phyloP scores from a whole-genome alignment of 164 flowering plant genomes.

The Litsea cubeba region DNA sequence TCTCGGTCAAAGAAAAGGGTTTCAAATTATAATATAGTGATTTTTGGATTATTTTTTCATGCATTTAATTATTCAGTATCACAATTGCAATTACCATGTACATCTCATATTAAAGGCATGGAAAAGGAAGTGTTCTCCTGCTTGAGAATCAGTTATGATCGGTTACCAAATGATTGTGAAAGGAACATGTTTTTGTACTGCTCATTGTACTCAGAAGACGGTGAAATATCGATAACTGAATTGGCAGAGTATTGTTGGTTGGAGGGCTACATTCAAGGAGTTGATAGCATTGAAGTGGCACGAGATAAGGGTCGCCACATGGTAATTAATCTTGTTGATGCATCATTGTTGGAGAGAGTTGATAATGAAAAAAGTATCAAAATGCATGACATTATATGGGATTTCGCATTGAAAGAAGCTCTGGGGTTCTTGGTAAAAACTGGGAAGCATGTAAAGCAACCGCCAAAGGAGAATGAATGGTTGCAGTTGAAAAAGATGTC shows the following conservation, averaged over 20 bases:
- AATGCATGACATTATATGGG: constrained; percentile 37
- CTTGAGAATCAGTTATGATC: constrained; percentile 7
- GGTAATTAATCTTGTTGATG: constrained; percentile 15
- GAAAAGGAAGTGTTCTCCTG: constrained; percentile 3
- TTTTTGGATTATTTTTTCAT: too few species aligned
- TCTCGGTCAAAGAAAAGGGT: too few species aligned
- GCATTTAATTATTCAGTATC: too few species aligned
- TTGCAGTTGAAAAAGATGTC: constrained; percentile 4
- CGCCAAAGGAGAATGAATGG: constrained; percentile 12
- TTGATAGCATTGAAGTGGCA: constrained; percentile 6
- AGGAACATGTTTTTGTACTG: constrained; percentile 6
- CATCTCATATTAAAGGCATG: too few species aligned
- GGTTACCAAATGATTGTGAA: background rate
- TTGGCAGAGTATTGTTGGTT: constrained; percentile 13
- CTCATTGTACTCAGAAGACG: constrained; percentile 12
- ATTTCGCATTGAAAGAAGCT: constrained; percentile 16
- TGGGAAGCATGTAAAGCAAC: constrained; percentile 5
- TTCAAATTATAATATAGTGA: too few species aligned
- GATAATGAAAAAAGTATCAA: constrained; percentile 10
- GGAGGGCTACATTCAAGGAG: constrained; percentile 22
- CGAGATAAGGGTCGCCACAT: constrained; percentile 18
- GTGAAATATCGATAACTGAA: background rate
- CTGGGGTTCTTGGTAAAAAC: constrained; percentile 12
- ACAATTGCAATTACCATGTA: too few species aligned
- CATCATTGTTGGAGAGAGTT: constrained; percentile 12